phyloP scores from a whole-genome alignment of 768 basidiomycete genomes.

The Pleurotus salmoneostramineus region DNA sequence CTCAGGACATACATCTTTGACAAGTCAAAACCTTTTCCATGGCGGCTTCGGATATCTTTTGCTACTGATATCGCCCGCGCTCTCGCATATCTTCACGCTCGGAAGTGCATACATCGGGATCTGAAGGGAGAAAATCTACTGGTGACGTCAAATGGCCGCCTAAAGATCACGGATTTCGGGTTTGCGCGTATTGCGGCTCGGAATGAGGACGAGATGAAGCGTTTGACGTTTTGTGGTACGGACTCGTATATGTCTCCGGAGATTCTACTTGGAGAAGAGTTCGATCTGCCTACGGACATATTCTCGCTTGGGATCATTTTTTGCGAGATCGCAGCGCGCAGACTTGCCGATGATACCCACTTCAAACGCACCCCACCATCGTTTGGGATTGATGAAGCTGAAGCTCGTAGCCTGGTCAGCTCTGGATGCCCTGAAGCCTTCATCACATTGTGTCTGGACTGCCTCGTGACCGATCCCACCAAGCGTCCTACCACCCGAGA shows the following conservation, averaged over 20 bases:
- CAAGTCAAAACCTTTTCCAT: slow-evolving; percentile 79
- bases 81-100: slow-evolving; percentile 94
- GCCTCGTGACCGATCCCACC: slow-evolving; percentile 60
- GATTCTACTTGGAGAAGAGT: slow-evolving; percentile 87
- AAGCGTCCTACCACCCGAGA: slow-evolving; percentile 71
- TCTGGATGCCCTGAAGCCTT: slow-evolving; percentile 78
- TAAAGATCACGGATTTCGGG: slow-evolving; percentile 99
- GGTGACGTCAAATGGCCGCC: slow-evolving; percentile 88
- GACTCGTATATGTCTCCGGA: slow-evolving; percentile 98
- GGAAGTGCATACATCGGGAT: slow-evolving; percentile 86
- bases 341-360: slow-evolving; percentile 77
- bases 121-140: slow-evolving; percentile 97
- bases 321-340: slow-evolving; percentile 84
- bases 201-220: slow-evolving; percentile 84
- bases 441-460: slow-evolving; percentile 74
- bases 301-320: slow-evolving; percentile 93
- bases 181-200: slow-evolving; percentile 93
- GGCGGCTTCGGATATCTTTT: slow-evolving; percentile 92
- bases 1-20: slow-evolving; percentile 89
- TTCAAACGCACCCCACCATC: slow-evolving; percentile 76
- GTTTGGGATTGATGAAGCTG: slow-evolving; percentile 74
- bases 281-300: slow-evolving; percentile 91
- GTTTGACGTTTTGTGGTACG: slow-evolving; percentile 85
- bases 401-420: slow-evolving; percentile 65
- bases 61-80: slow-evolving; percentile 93